Evolutionary conservation across 192 early-diverging fungal species (phyloP).

Genomic region (Chytriomyces sp.): DNA sequence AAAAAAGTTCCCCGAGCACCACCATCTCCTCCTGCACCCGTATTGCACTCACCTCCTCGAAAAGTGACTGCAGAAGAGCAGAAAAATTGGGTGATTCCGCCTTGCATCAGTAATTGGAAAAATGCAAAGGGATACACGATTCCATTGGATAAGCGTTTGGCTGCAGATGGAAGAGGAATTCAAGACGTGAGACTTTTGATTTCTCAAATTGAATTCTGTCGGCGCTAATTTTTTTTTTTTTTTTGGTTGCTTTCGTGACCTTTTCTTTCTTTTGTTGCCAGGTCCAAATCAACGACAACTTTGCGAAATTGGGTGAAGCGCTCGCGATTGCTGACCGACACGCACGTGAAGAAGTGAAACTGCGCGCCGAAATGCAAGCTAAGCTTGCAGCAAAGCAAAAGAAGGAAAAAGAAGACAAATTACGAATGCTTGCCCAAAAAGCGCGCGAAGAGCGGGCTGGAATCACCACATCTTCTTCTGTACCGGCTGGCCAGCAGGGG

Average conservation of each 20-base stretch:
- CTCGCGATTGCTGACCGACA: slow-evolving; percentile 90
- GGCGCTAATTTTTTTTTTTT: slow-evolving; percentile 31
- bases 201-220: not conserved
- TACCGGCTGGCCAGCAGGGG: slow-evolving; percentile 17
- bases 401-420: slow-evolving; percentile 87
- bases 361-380: slow-evolving; percentile 87
- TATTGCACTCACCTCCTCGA: slow-evolving; percentile 96
- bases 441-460: slow-evolving; percentile 89
- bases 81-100: slow-evolving; percentile 95
- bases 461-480: slow-evolving; percentile 36
- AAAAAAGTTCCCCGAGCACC: slow-evolving; percentile 87
- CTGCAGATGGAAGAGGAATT: slow-evolving; percentile 92
- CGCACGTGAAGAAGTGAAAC: slow-evolving; percentile 90
- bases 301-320: slow-evolving; percentile 95
- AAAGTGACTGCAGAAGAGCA: slow-evolving; percentile 97
- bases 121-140: slow-evolving; percentile 99
- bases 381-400: slow-evolving; percentile 94
- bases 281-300: slow-evolving; percentile 89
- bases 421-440: slow-evolving; percentile 87
- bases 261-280: slow-evolving; percentile 23
- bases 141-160: slow-evolving; percentile 97
- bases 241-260: slow-evolving; percentile 25
- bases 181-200: slow-evolving; percentile 70
- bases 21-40: slow-evolving; percentile 93
- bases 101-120: slow-evolving; percentile 99